Percentiles rank a stretch among this genome's conserved stretches.
Evolutionary conservation across 768 basidiomycete genomes (phyloP).

Genomic region (Gymnopilus junonius): DNA sequence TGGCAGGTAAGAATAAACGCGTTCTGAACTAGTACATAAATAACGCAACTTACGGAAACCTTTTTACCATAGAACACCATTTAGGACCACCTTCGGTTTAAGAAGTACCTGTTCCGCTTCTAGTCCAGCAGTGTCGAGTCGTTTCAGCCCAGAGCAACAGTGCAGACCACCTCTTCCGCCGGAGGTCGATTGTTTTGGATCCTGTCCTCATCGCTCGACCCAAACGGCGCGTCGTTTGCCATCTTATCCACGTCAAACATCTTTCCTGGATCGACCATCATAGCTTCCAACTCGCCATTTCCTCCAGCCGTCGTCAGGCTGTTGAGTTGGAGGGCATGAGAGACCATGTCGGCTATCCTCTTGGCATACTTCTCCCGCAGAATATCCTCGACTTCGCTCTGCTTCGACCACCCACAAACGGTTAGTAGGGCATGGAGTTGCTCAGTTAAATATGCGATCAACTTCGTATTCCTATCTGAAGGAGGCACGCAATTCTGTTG

Average conservation of each 20-base stretch:
- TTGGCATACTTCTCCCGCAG: constrained; percentile 17
- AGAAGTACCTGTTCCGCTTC: constrained; percentile 23
- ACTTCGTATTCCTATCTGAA: constrained; percentile 27
- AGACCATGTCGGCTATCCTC: constrained; percentile 31
- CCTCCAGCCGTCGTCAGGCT: constrained; percentile 27
- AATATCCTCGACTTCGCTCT: constrained; percentile 17
- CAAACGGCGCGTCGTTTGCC: constrained; percentile 31
- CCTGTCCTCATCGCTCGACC: constrained; percentile 11
- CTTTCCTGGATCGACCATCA: constrained; percentile 28
- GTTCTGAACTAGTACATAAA: not conserved
- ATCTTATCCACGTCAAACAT: constrained; percentile 31
- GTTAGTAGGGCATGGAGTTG: constrained; percentile 27
- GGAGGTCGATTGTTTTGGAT: constrained; percentile 11
- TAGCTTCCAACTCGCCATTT: constrained; percentile 31
- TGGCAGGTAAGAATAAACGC: not conserved
- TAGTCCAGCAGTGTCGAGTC: constrained; percentile 11
- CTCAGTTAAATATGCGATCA: constrained; percentile 24
- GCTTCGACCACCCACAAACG: constrained; percentile 34
- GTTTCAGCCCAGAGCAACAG: constrained; percentile 36
- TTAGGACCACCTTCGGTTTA: constrained; percentile 35
- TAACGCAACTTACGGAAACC: not conserved
- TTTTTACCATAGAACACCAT: constrained; percentile 21
- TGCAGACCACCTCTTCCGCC: constrained; percentile 33
- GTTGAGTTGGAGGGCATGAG: constrained; percentile 36
- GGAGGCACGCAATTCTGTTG: constrained; percentile 26